phyloP scores from a whole-genome alignment of 352 stramenopile genomes.

The Globisporangium paddicum region DNA sequence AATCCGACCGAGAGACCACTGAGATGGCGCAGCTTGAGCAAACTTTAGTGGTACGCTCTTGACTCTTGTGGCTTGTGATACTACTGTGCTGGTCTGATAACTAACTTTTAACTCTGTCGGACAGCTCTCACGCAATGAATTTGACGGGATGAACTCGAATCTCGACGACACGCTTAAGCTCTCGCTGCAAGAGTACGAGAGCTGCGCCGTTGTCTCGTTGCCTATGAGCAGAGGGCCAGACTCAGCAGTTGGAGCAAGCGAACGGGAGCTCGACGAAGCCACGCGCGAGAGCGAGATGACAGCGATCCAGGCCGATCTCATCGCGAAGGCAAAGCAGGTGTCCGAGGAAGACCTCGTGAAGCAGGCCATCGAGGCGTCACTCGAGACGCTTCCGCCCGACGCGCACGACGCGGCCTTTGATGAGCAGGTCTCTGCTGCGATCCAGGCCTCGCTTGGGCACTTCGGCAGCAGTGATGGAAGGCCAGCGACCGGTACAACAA shows the following conservation, averaged over 20 bases:
- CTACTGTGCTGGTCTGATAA: background rate
- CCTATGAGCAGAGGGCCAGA: too few relatives aligned
- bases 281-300: conserved; percentile 71
- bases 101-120: background rate
- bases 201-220: background rate
- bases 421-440: conserved; percentile 52
- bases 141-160: conserved; percentile 68
- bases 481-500: background rate
- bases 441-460: conserved; percentile 54
- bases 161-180: conserved; percentile 73
- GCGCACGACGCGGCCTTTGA: conserved; percentile 29
- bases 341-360: conserved; percentile 77
- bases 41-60: conserved; percentile 47
- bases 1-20: conserved; percentile 42
- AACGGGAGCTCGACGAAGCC: conserved; percentile 38
- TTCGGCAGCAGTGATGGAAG: background rate
- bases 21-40: conserved; percentile 73
- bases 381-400: conserved; percentile 18
- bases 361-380: conserved; percentile 60
- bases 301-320: conserved; percentile 64
- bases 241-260: background rate
- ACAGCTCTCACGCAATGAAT: conserved; percentile 69
- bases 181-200: conserved; percentile 45
- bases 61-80: background rate
- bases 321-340: conserved; percentile 59